Percentiles rank a stretch among this genome's conserved stretches.
Conservation (phyloP, 1,139 yeast genomes). For the Arxiozyma bovina region DNA sequence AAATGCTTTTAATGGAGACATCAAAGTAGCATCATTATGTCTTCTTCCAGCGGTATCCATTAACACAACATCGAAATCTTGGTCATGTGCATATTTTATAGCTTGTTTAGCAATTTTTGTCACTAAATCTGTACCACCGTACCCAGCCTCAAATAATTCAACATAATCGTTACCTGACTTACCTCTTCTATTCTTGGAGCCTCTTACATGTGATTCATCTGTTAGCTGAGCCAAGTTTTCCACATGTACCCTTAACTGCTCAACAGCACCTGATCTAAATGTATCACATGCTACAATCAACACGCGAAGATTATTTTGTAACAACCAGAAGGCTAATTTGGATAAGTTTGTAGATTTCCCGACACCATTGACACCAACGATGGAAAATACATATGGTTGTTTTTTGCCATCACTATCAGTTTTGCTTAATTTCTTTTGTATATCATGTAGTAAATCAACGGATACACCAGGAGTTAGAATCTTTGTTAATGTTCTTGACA, state of each 20-base stretch:
- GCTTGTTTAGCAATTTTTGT: conserved; percentile 95
- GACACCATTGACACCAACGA: conserved; percentile 96
- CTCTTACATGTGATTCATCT: conserved; percentile 33
- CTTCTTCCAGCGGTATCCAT: conserved; percentile 98
- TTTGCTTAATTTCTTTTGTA: conserved; percentile 41
- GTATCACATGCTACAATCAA: conserved; percentile 96
- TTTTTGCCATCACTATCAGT: conserved; percentile 26
- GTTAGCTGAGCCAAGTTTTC: conserved; percentile 63
- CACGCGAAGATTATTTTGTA: conserved; percentile 81
- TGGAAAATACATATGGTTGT: conserved; percentile 87
- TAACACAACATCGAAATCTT: conserved; percentile 72
- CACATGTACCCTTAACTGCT: conserved; percentile 90
- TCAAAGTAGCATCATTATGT: conserved; percentile 86
- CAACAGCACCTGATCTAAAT: conserved; percentile 96
- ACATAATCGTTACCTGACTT: conserved; percentile 44
- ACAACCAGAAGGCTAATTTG: conserved; percentile 88
- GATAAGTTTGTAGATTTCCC: conserved; percentile 95
- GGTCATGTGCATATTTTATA: conserved; percentile 59
- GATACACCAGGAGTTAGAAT: conserved; percentile 89
- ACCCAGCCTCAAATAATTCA: conserved; percentile 87
- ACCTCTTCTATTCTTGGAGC: conserved; percentile 29
- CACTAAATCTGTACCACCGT: conserved; percentile 89
- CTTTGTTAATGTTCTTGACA: conserved; percentile 69
- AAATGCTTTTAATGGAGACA: conserved; percentile 93
- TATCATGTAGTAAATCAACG: conserved; percentile 76